These are phyloP conservation scores for Mycosphaerelloides madeirae DNA, from an alignment of 2,329 filamentous ascomycete genomes.

Conservation along the genomic window DNA sequence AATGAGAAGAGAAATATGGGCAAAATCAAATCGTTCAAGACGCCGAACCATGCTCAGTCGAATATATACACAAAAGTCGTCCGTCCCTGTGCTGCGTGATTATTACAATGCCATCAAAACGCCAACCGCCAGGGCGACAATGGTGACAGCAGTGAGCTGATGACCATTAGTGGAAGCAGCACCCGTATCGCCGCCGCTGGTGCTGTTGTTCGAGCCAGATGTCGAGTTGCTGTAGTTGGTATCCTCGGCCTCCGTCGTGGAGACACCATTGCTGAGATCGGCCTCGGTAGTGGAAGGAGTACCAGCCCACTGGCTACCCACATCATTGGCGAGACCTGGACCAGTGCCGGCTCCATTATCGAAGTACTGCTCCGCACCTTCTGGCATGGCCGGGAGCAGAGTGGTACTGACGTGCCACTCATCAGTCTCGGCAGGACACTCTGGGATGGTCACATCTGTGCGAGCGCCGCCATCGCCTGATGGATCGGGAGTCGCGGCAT, in stretches of 20 bases:
- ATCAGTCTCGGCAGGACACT: constrained; percentile 51
- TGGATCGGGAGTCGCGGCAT: constrained; percentile 48
- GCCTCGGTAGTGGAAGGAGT: constrained; percentile 46
- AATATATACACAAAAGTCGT: too few relatives aligned
- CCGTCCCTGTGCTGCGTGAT: background rate
- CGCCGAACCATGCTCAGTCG: too few relatives aligned
- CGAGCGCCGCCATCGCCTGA: constrained; percentile 57
- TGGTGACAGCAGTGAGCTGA: constrained; percentile 36
- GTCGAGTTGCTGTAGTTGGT: constrained; percentile 9
- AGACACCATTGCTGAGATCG: constrained; percentile 34
- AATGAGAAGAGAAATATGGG: too few relatives aligned
- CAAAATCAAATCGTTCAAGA: too few relatives aligned
- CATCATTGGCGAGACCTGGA: constrained; percentile 47
- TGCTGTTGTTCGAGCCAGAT: constrained; percentile 11
- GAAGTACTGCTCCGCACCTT: constrained; percentile 52
- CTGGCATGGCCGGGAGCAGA: constrained; percentile 53
- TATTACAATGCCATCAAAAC: constrained; percentile 1
- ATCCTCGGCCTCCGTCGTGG: constrained; percentile 8
- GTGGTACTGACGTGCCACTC: constrained; percentile 54
- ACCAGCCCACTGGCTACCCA: constrained; percentile 44
- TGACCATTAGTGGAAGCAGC: constrained; percentile 35
- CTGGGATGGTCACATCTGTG: constrained; percentile 38
- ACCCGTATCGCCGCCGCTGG: constrained; percentile 20
- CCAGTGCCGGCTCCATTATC: constrained; percentile 53
- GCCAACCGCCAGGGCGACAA: constrained; percentile 7